Percentiles rank a stretch among this genome's conserved stretches.
phyloP scores from a whole-genome alignment of 1,139 yeast species.

The Kurtzmaniella quercitrusa region DNA sequence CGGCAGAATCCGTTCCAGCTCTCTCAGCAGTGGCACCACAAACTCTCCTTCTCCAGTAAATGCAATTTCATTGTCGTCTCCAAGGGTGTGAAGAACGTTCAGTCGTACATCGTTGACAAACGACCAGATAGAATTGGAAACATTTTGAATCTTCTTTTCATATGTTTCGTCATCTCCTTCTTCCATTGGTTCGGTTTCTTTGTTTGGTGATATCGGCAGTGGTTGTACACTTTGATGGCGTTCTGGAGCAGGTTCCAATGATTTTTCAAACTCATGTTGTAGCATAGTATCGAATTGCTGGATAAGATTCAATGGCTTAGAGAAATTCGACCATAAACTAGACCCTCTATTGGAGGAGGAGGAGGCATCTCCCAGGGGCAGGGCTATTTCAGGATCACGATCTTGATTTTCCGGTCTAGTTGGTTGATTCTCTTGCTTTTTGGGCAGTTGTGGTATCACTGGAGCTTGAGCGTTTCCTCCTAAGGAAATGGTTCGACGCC shows the following conservation, averaged over 20 bases:
- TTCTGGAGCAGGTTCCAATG: conserved; percentile 18
- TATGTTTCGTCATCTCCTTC: conserved; percentile 1
- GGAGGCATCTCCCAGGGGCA: conserved; percentile 1
- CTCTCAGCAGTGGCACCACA: not conserved
- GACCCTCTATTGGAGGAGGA: conserved; percentile 1
- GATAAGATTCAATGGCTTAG: conserved; percentile 58
- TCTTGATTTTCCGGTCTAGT: no score
- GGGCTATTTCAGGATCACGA: conserved; percentile 1
- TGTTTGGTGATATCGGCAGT: not conserved
- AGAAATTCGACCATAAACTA: conserved; percentile 32
- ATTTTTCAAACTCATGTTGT: conserved; percentile 63
- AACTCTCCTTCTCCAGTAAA: conserved; percentile 4
- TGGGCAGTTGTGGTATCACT: not conserved
- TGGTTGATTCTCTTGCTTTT: not conserved
- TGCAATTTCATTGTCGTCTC: conserved; percentile 21
- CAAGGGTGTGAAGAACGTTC: conserved; percentile 33
- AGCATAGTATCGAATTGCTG: conserved; percentile 68
- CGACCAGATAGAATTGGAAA: conserved; percentile 42
- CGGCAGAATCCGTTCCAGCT: not conserved
- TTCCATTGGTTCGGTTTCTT: not conserved
- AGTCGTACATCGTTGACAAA: conserved; percentile 42
- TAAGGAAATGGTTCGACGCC: conserved; percentile 1
- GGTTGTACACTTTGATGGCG: not conserved
- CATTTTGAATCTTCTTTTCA: conserved; percentile 40
- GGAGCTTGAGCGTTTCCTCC: conserved; percentile 1